A percentile compares a stretch with the other conserved stretches of the same genome.
Evolutionary conservation across 179 eudicot genomes (phyloP).

Genomic region (Silene coronaria): DNA sequence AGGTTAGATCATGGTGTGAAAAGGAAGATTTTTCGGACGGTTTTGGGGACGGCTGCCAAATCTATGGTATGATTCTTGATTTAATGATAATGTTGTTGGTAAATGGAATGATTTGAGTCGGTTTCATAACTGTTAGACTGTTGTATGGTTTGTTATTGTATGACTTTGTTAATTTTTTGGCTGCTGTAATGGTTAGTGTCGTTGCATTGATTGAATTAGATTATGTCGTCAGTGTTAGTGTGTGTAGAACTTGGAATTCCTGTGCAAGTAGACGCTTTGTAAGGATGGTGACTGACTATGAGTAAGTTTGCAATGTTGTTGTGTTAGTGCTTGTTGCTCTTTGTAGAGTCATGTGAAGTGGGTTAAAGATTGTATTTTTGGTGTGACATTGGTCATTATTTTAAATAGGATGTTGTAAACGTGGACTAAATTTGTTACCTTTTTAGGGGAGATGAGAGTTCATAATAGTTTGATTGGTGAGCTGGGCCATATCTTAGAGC

Average conservation of each 20-base stretch:
- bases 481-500: no score
- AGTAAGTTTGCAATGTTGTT: neutral
- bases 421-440: no score
- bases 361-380: no score
- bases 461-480: no score
- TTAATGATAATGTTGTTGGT: no score
- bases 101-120: neutral
- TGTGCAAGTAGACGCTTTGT: neutral
- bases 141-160: no score
- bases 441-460: no score
- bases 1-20: constrained; percentile 46
- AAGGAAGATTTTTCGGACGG: constrained; percentile 37
- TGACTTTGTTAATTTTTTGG: neutral
- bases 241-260: neutral
- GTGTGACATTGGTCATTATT: no score
- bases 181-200: no score
- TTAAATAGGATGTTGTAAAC: neutral
- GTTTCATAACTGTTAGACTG: no score
- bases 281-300: neutral
- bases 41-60: constrained; percentile 53
- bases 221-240: neutral
- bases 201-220: neutral
- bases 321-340: neutral
- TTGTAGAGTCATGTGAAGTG: neutral
- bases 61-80: constrained; percentile 53